These are phyloP conservation scores for Mallotus repandus DNA, from an alignment of 441 rosid species.

Conservation along the genomic window DNA sequence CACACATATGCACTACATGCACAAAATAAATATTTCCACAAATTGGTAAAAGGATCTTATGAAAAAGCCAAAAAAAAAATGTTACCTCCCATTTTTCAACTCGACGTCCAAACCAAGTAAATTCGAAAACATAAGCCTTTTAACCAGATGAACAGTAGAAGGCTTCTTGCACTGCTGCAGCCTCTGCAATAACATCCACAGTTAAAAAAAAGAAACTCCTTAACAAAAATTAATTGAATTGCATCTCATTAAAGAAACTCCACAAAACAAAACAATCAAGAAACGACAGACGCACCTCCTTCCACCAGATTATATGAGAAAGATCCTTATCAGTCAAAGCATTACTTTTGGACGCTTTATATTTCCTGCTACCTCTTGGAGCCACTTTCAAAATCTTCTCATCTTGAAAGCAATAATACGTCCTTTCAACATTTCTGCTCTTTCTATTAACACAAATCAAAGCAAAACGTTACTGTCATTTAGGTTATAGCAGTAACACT, in stretches of 20 bases:
- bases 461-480: constrained; percentile 3
- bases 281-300: constrained; percentile 50
- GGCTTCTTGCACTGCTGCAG: constrained; percentile 80
- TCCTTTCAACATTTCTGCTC: constrained; percentile 37
- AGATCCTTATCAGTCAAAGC: constrained; percentile 62
- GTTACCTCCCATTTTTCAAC: constrained; percentile 80
- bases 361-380: constrained; percentile 48
- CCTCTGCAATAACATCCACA: constrained; percentile 49
- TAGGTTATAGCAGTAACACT: neutral
- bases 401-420: constrained; percentile 47
- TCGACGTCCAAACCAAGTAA: constrained; percentile 72
- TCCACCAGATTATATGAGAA: constrained; percentile 86
- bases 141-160: constrained; percentile 66
- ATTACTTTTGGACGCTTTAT: constrained; percentile 34
- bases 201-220: too few relatives aligned
- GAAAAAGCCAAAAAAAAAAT: constrained; percentile 11
- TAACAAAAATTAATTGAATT: too few relatives aligned
- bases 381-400: constrained; percentile 41
- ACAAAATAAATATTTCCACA: neutral
- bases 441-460: constrained; percentile 25
- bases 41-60: neutral
- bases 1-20: neutral
- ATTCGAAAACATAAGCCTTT: constrained; percentile 73
- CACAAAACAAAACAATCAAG: constrained; percentile 6
- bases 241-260: neutral